Conservation (phyloP, 192 early-diverging fungal species). For the Thoreauomyces humboldtii region DNA sequence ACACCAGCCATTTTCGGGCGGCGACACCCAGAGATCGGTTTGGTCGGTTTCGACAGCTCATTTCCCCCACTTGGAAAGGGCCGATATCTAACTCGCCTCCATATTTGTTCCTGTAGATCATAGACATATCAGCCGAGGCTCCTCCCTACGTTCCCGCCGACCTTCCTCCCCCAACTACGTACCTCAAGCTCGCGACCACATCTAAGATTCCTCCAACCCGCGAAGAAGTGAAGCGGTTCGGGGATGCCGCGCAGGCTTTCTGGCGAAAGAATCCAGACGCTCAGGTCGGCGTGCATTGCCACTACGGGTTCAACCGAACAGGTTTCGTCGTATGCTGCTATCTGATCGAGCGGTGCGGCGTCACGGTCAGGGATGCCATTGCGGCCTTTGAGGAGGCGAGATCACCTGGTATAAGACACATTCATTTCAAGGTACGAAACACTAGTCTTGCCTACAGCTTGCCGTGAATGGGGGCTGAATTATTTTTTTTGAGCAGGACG, state of each 20-base stretch:
- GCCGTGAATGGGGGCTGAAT: not conserved
- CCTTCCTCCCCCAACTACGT: not conserved
- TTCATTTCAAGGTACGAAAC: constrained; percentile 25
- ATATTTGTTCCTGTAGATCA: too few species aligned
- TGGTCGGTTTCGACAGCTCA: too few species aligned
- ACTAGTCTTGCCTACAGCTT: not conserved
- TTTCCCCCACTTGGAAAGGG: too few species aligned
- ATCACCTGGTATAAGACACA: constrained; percentile 29
- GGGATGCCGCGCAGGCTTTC: not conserved
- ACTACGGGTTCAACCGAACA: constrained; percentile 32
- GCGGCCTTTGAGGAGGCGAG: constrained; percentile 22
- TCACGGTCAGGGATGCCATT: constrained; percentile 8
- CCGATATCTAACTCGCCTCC: too few species aligned
- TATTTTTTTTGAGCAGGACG: constrained; percentile 8
- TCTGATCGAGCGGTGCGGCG: constrained; percentile 14
- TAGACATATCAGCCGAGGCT: constrained; percentile 26
- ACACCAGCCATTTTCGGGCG: constrained; percentile 11
- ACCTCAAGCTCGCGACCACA: constrained; percentile 25
- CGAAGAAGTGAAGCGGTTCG: constrained; percentile 18
- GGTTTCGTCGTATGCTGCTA: constrained; percentile 30
- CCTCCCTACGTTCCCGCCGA: constrained; percentile 18
- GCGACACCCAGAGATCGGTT: constrained; percentile 25
- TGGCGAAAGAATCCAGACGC: constrained; percentile 22
- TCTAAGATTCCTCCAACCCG: constrained; percentile 30
- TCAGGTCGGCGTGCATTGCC: constrained; percentile 30